These are phyloP conservation scores for Paramyrothecium sp. DNA, from an alignment of 2,329 filamentous ascomycete genomes.

Conservation along the genomic window DNA sequence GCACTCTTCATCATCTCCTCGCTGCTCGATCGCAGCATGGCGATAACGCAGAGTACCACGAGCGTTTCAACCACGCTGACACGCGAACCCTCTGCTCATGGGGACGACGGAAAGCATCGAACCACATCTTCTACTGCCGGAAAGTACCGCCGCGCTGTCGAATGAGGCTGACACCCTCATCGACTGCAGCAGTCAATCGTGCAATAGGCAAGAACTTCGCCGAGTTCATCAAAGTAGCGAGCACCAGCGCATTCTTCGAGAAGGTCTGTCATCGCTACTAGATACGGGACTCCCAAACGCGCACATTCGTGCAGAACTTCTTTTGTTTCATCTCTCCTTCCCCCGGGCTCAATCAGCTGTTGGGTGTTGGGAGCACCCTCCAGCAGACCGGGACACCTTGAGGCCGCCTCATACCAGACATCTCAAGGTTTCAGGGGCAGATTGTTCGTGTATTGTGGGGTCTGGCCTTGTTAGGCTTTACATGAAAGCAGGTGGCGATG, in stretches of 20 bases:
- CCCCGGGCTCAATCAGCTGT: neutral
- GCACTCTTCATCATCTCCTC: conserved; percentile 2
- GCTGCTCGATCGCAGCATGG: neutral
- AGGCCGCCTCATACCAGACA: neutral
- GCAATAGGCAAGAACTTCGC: conserved; percentile 10
- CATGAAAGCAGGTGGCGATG: too few relatives aligned
- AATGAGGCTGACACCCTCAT: conserved; percentile 5
- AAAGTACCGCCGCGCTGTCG: conserved; percentile 4
- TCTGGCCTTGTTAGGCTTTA: too few relatives aligned
- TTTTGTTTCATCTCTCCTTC: neutral
- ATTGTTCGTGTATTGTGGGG: too few relatives aligned
- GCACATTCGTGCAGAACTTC: neutral
- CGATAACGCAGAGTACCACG: conserved; percentile 1
- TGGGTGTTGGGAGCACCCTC: neutral
- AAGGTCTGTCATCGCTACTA: conserved; percentile 10
- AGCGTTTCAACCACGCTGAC: conserved; percentile 4
- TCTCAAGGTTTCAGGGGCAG: too few relatives aligned
- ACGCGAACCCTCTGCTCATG: neutral
- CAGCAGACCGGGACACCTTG: neutral
- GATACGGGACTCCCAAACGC: neutral
- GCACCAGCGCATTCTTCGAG: conserved; percentile 9
- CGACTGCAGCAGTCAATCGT: conserved; percentile 2
- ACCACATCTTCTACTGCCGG: conserved; percentile 10
- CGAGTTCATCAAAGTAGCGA: conserved; percentile 7
- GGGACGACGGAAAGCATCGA: conserved; percentile 4